Evolutionary conservation across 2,329 filamentous ascomycete species (phyloP).

Genomic region (Cladobotryum mycophilum): DNA sequence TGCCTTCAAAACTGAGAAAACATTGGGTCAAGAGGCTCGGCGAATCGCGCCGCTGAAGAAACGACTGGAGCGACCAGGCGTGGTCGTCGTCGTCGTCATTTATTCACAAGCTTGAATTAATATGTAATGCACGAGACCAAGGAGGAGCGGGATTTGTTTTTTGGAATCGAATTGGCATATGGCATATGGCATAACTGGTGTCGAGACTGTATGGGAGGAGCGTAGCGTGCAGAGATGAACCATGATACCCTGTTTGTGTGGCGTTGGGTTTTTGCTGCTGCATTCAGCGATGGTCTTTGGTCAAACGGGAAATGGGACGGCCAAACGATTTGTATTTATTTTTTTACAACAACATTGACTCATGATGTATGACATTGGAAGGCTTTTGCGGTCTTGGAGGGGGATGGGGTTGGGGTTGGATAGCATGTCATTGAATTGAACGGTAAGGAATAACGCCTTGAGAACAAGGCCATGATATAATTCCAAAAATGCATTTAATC

Average conservation of each 20-base stretch:
- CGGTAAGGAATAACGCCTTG: too few species aligned
- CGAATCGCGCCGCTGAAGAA: constrained; percentile 31
- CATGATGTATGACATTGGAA: too few species aligned
- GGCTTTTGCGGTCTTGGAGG: too few species aligned
- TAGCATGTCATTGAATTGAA: too few species aligned
- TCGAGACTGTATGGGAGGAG: constrained; percentile 6
- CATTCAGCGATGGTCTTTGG: constrained; percentile 12
- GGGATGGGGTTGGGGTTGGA: too few species aligned
- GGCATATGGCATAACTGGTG: constrained; percentile 1
- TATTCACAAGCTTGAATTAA: background rate
- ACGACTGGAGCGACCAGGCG: background rate
- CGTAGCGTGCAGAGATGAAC: constrained; percentile 12
- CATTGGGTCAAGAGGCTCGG: constrained; percentile 51
- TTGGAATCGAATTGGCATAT: constrained; percentile 7
- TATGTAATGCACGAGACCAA: background rate
- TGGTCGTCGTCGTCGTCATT: background rate
- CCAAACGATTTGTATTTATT: too few species aligned
- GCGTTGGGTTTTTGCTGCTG: constrained; percentile 15
- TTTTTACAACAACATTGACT: too few species aligned
- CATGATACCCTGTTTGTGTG: constrained; percentile 19
- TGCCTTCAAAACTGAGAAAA: constrained; percentile 44
- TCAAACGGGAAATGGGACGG: background rate
- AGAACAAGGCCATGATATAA: too few species aligned
- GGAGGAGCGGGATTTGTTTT: background rate
- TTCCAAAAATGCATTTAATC: too few species aligned